Base-by-base conservation (phyloP, 1,139 yeast species). In the Zygosaccharomyces sapae region DNA sequence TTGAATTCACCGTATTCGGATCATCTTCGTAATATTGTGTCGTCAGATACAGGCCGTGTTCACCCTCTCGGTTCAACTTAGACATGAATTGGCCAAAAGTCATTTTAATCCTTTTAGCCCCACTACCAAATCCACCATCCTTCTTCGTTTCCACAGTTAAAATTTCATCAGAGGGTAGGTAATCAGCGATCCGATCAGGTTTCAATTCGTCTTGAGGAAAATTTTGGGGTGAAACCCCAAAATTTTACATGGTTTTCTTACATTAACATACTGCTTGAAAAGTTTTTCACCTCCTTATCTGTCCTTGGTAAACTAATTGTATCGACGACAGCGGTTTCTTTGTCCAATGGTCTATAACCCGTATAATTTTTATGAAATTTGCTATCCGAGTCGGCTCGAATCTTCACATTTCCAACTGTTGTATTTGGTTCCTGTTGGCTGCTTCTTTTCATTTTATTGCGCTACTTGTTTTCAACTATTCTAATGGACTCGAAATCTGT, bases 71-170 rank as follows among this genome's bases (percentile, higher is more conserved):
- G 25, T 81, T 58, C 30, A 49, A 13, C 50, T 66, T 67, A 0
- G 64, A 59, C 46, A 81, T 57, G 48, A 83, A 71, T 18, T 79
- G 78, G 0, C 55, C 57, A 49, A 83, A 70, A 1, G 67, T 59
- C 77, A 81, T 73, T 48, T 70, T 70, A 10, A 72, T 64, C 53
- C 88, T 67, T 47, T 70, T 66, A 27, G 72, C 70, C 0, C 87
- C 87, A 27, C 80, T 74, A 0, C 90, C 90, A 66, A 78, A 83
- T 2, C 90, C 90, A 44, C 79, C 78, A 37, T 70, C 65, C 24
- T 64, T 62, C 56, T 79, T 77, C 54, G 71, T 71, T 59, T 83
- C 90, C 8, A 83, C 80, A 56, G 79, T 77, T 24, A 83, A 58
- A 5, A 59, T 53, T 3, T 62, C 62, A 33, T 74, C 68, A 2